Percentiles rank a stretch among this genome's conserved stretches.
phyloP scores from a whole-genome alignment of 495 filamentous ascomycete genomes.

The Emericellopsis terricola region DNA sequence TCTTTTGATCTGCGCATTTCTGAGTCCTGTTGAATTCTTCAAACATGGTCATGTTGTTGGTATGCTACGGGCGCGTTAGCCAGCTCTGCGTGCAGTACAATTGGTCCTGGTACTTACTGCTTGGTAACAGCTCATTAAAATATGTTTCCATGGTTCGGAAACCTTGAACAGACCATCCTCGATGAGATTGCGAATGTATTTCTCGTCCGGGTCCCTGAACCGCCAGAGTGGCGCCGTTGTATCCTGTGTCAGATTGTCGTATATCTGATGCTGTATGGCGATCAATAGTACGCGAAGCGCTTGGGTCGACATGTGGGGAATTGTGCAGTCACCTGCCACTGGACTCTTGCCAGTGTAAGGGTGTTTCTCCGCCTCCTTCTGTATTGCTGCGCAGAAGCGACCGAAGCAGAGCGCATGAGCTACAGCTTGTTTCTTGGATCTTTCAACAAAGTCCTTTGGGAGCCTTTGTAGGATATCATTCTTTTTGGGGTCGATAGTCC shows the following conservation, averaged over 20 bases:
- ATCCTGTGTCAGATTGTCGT: slow-evolving; percentile 1
- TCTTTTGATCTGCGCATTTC: neutral
- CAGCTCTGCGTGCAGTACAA: neutral
- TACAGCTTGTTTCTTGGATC: slow-evolving; percentile 4
- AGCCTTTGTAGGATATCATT: slow-evolving; percentile 3
- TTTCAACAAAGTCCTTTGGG: slow-evolving; percentile 3
- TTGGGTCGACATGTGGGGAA: slow-evolving; percentile 4
- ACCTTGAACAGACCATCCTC: neutral
- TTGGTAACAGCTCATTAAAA: neutral
- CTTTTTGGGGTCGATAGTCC: slow-evolving; percentile 2
- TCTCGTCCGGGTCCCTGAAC: neutral
- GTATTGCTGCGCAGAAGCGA: slow-evolving; percentile 2
- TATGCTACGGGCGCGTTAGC: neutral
- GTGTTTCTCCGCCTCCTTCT: slow-evolving; percentile 1
- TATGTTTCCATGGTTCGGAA: neutral
- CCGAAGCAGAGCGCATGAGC: slow-evolving; percentile 4
- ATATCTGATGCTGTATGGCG: slow-evolving; percentile 2
- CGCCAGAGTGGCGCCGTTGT: slow-evolving; percentile 3
- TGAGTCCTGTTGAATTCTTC: neutral
- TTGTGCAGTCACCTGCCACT: slow-evolving; percentile 1
- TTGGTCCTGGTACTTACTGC: neutral
- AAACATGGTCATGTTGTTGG: neutral
- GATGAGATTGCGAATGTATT: neutral
- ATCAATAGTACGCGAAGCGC: slow-evolving; percentile 2
- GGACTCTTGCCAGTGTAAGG: neutral